Percentiles rank a stretch among this genome's conserved stretches.
Evolutionary conservation across 2,329 filamentous ascomycete species (phyloP).

Genomic region (Sordariomycetes sp.): DNA sequence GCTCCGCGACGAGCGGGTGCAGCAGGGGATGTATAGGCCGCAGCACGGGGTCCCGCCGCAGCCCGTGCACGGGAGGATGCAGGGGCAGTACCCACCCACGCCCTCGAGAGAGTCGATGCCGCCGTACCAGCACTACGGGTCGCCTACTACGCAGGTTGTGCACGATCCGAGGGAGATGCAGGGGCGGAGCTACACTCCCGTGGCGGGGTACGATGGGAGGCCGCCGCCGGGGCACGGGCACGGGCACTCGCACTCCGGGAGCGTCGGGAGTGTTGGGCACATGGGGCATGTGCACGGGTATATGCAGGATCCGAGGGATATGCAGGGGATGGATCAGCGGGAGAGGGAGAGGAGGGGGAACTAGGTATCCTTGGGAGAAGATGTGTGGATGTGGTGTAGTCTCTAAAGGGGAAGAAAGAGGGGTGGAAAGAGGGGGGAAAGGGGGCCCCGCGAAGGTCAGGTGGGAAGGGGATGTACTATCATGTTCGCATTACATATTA

Average conservation of each 20-base stretch:
- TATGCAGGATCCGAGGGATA: slow-evolving; percentile 17
- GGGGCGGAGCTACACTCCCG: slow-evolving; percentile 31
- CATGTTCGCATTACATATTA: no score
- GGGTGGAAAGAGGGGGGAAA: neutral
- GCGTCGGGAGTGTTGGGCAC: neutral
- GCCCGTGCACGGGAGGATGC: slow-evolving; percentile 19
- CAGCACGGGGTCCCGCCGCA: neutral
- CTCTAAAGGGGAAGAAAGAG: neutral
- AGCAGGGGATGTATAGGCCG: neutral
- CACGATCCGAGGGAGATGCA: slow-evolving; percentile 27
- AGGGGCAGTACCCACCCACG: neutral
- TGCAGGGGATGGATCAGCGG: slow-evolving; percentile 17
- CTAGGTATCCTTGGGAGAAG: neutral
- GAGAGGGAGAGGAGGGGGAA: slow-evolving; percentile 21
- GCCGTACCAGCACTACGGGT: slow-evolving; percentile 28
- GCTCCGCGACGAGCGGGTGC: slow-evolving; percentile 2
- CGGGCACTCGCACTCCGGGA: slow-evolving; percentile 6
- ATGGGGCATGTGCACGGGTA: slow-evolving; percentile 14
- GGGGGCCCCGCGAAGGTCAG: no score
- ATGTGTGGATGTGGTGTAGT: neutral
- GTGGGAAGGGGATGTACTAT: no score
- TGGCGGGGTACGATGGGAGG: slow-evolving; percentile 23
- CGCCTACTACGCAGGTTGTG: slow-evolving; percentile 25
- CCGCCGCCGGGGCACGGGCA: slow-evolving; percentile 15
- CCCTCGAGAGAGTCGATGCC: slow-evolving; percentile 6